These are phyloP conservation scores for Leccinum broughii DNA, from an alignment of 768 basidiomycete species.

Conservation along the genomic window DNA sequence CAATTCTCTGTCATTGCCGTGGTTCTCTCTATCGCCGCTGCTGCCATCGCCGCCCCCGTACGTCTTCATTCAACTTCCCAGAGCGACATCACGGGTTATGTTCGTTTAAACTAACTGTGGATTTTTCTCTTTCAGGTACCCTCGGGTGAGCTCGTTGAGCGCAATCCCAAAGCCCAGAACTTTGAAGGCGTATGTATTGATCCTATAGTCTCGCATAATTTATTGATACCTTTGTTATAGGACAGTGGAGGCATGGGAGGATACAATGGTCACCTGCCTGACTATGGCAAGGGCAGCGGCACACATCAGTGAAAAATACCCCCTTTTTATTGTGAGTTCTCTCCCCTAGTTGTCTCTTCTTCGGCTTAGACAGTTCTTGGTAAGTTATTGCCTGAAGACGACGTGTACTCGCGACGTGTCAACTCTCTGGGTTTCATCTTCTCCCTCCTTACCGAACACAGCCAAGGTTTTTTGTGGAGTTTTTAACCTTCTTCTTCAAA, in stretches of 20 bases:
- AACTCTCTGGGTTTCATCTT: background rate
- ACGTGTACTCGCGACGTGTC: background rate
- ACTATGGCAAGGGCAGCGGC: background rate
- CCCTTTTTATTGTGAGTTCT: background rate
- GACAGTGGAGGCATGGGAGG: background rate
- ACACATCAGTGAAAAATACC: background rate
- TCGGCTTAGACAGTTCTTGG: background rate
- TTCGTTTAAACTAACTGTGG: background rate
- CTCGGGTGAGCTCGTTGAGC: background rate
- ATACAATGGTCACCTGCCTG: no score
- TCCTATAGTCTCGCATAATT: background rate
- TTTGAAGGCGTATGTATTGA: background rate
- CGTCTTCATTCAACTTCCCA: background rate
- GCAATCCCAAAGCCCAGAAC: background rate
- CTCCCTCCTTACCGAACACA: background rate
- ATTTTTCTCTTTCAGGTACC: background rate
- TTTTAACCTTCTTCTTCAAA: background rate
- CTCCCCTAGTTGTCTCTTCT: background rate
- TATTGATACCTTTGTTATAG: background rate
- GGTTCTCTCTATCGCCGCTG: background rate
- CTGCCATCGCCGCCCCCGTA: constrained; percentile 2
- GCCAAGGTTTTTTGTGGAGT: background rate
- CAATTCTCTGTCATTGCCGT: constrained; percentile 3
- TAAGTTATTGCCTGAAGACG: background rate
- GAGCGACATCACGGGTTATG: background rate